These are phyloP conservation scores for Aspergillus sp. DNA, from an alignment of 2,329 filamentous ascomycete genomes.

Conservation along the genomic window DNA sequence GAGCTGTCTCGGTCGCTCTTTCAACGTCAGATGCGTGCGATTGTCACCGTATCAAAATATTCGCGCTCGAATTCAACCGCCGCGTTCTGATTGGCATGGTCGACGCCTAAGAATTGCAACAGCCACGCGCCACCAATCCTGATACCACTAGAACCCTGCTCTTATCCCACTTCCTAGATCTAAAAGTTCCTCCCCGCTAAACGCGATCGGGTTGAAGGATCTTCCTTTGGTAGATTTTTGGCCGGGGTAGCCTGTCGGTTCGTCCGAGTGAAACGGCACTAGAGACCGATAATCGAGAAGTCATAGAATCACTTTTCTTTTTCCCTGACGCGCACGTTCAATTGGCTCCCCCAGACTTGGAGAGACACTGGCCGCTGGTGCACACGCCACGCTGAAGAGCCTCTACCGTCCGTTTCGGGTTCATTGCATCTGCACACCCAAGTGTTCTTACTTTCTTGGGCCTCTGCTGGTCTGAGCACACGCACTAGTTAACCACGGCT, in stretches of 20 bases:
- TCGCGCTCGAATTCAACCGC: conserved; percentile 1
- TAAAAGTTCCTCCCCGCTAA: conserved; percentile 15
- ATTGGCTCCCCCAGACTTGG: conserved; percentile 9
- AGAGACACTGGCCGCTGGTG: conserved; percentile 1
- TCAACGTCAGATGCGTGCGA: conserved; percentile 7
- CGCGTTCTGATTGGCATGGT: conserved; percentile 19
- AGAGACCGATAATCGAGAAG: conserved; percentile 11
- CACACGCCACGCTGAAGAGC: conserved; percentile 9
- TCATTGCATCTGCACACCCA: conserved; percentile 12
- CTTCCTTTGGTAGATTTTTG: conserved; percentile 7
- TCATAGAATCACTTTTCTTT: conserved; percentile 10
- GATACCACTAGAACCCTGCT: conserved; percentile 21
- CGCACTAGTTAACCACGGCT: conserved; percentile 10
- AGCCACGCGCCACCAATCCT: conserved; percentile 18
- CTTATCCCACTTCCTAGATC: conserved; percentile 16
- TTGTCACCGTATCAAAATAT: conserved; percentile 3
- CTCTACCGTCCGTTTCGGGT: conserved; percentile 11
- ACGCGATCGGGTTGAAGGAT: conserved; percentile 18
- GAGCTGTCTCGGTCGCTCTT: conserved; percentile 4
- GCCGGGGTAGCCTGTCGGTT: conserved; percentile 6
- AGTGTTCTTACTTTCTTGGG: conserved; percentile 5
- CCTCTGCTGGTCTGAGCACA: conserved; percentile 8
- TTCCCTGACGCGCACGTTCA: neutral
- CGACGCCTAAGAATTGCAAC: conserved; percentile 14
- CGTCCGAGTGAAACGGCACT: conserved; percentile 8